Evolutionary conservation across 2,329 filamentous ascomycete species (phyloP).

Genomic region (Stachybotrys echinatus): DNA sequence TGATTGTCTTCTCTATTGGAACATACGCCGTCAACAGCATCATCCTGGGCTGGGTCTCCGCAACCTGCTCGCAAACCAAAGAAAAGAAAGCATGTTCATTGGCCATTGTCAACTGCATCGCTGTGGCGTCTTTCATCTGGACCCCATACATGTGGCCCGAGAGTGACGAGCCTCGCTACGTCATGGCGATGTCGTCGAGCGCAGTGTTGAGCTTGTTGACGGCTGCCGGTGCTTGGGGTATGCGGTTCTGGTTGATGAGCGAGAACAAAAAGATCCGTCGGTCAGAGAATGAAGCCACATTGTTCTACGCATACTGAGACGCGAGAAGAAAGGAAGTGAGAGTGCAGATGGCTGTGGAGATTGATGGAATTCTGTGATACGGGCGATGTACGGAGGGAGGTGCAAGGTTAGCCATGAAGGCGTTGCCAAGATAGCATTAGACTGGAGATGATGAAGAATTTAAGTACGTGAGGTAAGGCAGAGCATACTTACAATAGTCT

Average conservation of each 20-base stretch:
- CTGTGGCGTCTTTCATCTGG: constrained; percentile 29
- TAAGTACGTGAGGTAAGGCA: too few relatives aligned
- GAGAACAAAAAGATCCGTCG: constrained; percentile 16
- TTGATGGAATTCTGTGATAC: too few relatives aligned
- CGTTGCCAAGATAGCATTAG: too few relatives aligned
- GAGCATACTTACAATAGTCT: too few relatives aligned
- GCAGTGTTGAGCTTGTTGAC: constrained; percentile 4
- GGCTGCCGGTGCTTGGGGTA: constrained; percentile 9
- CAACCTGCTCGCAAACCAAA: constrained; percentile 26
- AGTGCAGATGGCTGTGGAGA: too few relatives aligned
- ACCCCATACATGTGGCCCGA: constrained; percentile 36
- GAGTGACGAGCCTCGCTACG: constrained; percentile 31
- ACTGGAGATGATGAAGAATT: too few relatives aligned
- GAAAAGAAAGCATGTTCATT: constrained; percentile 36
- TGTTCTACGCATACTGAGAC: constrained; percentile 14
- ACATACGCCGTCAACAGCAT: constrained; percentile 30
- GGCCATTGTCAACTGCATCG: constrained; percentile 22
- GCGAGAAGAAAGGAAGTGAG: background rate
- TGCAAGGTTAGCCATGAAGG: too few relatives aligned
- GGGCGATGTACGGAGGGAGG: too few relatives aligned
- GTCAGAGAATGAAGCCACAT: constrained; percentile 10
- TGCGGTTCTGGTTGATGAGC: constrained; percentile 10
- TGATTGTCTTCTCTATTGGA: constrained; percentile 25
- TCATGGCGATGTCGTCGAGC: constrained; percentile 24
- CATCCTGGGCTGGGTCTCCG: constrained; percentile 27